Evolutionary conservation across 2,329 filamentous ascomycete genomes (phyloP), one percentile per base, ranked within the genome.

Genomic region (Zymoseptoria passerinii): DNA sequence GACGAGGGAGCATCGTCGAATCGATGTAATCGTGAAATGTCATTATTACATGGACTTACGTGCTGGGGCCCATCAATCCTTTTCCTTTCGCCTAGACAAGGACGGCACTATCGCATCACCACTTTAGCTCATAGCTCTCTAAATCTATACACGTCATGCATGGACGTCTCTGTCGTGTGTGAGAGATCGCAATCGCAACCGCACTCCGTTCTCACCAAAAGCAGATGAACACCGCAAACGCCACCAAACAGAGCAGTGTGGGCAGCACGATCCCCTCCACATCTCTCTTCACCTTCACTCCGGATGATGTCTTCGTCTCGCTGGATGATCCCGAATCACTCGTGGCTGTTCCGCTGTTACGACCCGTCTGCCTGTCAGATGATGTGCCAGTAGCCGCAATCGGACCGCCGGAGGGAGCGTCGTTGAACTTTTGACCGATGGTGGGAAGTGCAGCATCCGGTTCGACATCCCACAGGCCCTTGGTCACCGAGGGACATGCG

Each of bases 391-490:
- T 56, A 23, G 55, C 53, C 18, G 58, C 58, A 23, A 57, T 56
- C 35, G 57, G 53, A 28, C 53, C 55, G 50, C 54, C 58, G 10
- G 54, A 58, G 23, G 53, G 58, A 20, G 49, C 27, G 18, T 58
- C 53, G 28, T 56, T 50, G 57, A 58, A 58, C 40, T 60, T 53
- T 55, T 66, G 62, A 52, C 86, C 88, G 7, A 94, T 65, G 1
- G 82, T 85, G 0, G 91, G 90, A 23, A 95, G 78, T 10, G 81
- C 73, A 2, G 86, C 83, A 63, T 85, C 83, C 16, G 88, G 86
- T 65, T 89, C 76, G 3, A 95, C 83, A 19, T 84, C 78, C 90
- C 90, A 96, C 29, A 83, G 82, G 27, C 80, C 83, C 1, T 79
- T 68, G 0, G 88, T 92, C 28, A 83, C 86, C 1, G 80, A 75